These are phyloP conservation scores for Orbilia oligospora DNA, from an alignment of 2,329 filamentous ascomycete genomes.

Conservation along the genomic window DNA sequence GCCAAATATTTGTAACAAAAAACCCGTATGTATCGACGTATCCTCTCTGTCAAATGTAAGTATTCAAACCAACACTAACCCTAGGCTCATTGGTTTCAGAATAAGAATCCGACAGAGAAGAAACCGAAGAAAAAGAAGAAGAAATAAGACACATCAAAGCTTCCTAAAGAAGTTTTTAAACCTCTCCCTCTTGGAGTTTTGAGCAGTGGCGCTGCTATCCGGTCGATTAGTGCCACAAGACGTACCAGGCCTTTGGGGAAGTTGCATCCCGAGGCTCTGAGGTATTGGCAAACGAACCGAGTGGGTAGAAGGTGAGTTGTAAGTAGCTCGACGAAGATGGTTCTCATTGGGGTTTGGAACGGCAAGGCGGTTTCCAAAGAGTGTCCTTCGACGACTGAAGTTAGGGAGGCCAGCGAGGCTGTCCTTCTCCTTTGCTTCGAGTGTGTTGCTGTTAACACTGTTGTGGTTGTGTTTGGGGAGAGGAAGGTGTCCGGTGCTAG, in stretches of 20 bases:
- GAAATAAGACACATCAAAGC: background rate
- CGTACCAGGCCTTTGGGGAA: background rate
- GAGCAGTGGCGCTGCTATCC: conserved; percentile 6
- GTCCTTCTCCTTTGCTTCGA: too few species aligned
- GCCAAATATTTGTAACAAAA: background rate
- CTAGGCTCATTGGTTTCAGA: background rate
- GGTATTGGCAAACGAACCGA: conserved; percentile 3
- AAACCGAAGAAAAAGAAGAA: too few species aligned
- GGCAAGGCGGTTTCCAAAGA: conserved; percentile 31
- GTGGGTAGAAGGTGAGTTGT: conserved; percentile 11
- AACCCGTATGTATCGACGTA: background rate
- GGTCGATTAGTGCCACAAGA: background rate
- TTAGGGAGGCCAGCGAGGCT: background rate
- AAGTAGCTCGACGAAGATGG: conserved; percentile 45
- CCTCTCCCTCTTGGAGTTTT: conserved; percentile 31
- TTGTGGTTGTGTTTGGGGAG: background rate
- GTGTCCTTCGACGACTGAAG: conserved; percentile 12
- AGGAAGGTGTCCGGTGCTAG: background rate
- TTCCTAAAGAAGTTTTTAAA: conserved; percentile 41
- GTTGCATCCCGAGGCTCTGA: background rate
- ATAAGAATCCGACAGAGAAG: background rate
- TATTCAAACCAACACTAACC: background rate
- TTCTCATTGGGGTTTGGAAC: conserved; percentile 34
- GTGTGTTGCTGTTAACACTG: too few species aligned
- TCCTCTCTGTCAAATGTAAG: background rate